Evolutionary conservation across 2,329 filamentous ascomycete species (phyloP).

Genomic region (Tolypocladium guangdongense): DNA sequence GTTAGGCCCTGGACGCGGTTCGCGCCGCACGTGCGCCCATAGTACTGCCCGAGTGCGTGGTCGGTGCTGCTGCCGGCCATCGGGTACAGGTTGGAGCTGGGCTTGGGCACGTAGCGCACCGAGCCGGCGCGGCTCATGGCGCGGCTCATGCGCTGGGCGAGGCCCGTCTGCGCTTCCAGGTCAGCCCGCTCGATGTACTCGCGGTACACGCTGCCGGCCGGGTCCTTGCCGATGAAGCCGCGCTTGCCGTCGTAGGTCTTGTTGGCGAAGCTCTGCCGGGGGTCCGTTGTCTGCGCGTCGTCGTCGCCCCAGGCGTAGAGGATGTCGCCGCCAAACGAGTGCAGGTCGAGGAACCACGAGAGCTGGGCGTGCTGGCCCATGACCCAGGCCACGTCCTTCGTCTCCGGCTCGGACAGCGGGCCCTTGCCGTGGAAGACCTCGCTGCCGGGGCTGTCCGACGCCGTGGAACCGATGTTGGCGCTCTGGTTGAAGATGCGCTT

Average conservation of each 20-base stretch:
- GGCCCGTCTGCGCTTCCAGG: slow-evolving; percentile 17
- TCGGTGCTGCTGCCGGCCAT: slow-evolving; percentile 35
- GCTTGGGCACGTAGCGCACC: slow-evolving; percentile 24
- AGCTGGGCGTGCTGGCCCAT: slow-evolving; percentile 37
- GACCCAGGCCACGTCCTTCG: slow-evolving; percentile 40
- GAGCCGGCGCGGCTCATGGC: slow-evolving; percentile 29
- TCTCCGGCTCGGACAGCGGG: slow-evolving; percentile 45
- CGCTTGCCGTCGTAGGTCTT: slow-evolving; percentile 37
- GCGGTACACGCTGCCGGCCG: slow-evolving; percentile 24
- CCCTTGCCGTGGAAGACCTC: slow-evolving; percentile 39
- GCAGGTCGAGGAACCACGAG: slow-evolving; percentile 48
- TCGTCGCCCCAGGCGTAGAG: slow-evolving; percentile 49
- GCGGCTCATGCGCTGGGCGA: slow-evolving; percentile 21
- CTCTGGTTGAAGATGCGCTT: slow-evolving; percentile 27
- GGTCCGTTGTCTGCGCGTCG: slow-evolving; percentile 33
- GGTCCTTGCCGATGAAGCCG: slow-evolving; percentile 30
- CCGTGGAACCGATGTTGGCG: slow-evolving; percentile 25
- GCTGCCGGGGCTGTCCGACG: slow-evolving; percentile 25
- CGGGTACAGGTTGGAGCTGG: slow-evolving; percentile 31
- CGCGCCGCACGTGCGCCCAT: slow-evolving; percentile 18
- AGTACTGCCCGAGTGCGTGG: slow-evolving; percentile 34
- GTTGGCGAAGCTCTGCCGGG: slow-evolving; percentile 41
- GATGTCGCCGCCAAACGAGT: slow-evolving; percentile 40
- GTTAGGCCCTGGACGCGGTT: slow-evolving; percentile 31
- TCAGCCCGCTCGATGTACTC: slow-evolving; percentile 33